These are phyloP conservation scores for Plasmodium fragile DNA, from an alignment of 169 alveolate genomes.

Conservation along the genomic window DNA sequence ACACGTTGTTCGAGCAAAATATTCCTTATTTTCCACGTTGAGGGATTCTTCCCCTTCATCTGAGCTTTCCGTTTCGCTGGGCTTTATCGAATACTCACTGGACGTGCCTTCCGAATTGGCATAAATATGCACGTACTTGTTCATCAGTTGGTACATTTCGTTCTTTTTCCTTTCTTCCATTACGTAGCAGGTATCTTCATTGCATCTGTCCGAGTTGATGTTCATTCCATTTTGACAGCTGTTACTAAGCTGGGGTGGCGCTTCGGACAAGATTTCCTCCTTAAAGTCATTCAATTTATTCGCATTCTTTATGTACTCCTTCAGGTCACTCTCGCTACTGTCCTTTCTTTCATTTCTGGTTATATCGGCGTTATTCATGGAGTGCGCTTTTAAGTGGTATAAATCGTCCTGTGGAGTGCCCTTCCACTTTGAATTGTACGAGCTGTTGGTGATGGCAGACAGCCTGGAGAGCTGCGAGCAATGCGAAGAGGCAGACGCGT, in stretches of 20 bases:
- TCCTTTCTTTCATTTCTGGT: constrained; percentile 10
- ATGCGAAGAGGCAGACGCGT: not conserved
- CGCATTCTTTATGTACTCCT: constrained; percentile 36
- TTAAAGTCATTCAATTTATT: constrained; percentile 3
- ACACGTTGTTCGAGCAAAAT: not conserved
- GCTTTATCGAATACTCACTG: constrained; percentile 50
- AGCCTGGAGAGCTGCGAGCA: not conserved
- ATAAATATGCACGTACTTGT: constrained; percentile 40
- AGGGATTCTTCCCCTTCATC: not conserved
- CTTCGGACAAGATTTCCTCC: not conserved
- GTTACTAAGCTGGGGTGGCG: not conserved
- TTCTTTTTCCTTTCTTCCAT: constrained; percentile 51
- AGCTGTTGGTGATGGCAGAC: not conserved
- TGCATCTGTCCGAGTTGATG: not conserved
- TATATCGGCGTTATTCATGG: not conserved
- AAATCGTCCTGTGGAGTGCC: not conserved
- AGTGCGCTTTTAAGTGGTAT: not conserved
- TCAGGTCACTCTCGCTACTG: constrained; percentile 14
- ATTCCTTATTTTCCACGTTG: not conserved
- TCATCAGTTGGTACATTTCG: constrained; percentile 45
- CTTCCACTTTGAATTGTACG: not conserved
- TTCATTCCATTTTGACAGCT: not conserved
- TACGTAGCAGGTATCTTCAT: not conserved
- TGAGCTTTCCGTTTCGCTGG: constrained; percentile 7
- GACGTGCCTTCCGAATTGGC: constrained; percentile 13